Conservation (phyloP, 148 eudicot genomes). For the Vaccinium darrowii region DNA sequence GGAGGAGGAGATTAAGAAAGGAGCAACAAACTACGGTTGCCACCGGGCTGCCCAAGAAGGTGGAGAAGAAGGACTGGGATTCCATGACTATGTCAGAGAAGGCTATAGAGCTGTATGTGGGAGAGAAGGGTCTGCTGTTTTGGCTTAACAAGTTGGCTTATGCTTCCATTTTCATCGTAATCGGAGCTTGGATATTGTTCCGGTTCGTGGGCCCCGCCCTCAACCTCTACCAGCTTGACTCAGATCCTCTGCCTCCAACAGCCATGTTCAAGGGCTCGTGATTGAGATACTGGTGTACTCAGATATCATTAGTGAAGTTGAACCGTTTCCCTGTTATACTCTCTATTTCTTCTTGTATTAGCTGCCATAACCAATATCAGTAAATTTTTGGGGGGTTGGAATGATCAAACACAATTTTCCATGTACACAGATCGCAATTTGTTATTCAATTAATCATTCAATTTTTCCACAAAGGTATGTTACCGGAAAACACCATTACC, state of each 20-base stretch:
- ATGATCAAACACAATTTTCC: not conserved
- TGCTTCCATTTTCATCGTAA: conserved; percentile 67
- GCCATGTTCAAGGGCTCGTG: conserved; percentile 38
- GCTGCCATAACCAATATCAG: not conserved
- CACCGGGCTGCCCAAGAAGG: not conserved
- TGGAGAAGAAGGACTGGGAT: conserved; percentile 59
- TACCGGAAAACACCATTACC: no score
- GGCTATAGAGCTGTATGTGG: conserved; percentile 67
- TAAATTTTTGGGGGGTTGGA: not conserved
- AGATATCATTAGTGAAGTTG: not conserved
- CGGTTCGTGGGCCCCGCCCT: conserved; percentile 83
- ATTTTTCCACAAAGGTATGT: not conserved
- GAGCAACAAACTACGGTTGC: conserved; percentile 12
- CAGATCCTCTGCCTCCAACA: conserved; percentile 62
- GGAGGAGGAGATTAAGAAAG: conserved; percentile 27
- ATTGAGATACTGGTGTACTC: not conserved
- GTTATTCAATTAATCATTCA: not conserved
- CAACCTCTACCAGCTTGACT: conserved; percentile 73
- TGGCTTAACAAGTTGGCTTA: conserved; percentile 93
- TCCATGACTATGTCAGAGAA: conserved; percentile 62
- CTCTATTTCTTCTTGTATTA: not conserved
- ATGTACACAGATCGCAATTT: not conserved
- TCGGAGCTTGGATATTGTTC: conserved; percentile 83
- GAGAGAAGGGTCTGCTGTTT: conserved; percentile 67
- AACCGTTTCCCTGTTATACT: not conserved